These are phyloP conservation scores for Geotrichum fermentans DNA, from an alignment of 1,139 yeast species.

Conservation along the genomic window DNA sequence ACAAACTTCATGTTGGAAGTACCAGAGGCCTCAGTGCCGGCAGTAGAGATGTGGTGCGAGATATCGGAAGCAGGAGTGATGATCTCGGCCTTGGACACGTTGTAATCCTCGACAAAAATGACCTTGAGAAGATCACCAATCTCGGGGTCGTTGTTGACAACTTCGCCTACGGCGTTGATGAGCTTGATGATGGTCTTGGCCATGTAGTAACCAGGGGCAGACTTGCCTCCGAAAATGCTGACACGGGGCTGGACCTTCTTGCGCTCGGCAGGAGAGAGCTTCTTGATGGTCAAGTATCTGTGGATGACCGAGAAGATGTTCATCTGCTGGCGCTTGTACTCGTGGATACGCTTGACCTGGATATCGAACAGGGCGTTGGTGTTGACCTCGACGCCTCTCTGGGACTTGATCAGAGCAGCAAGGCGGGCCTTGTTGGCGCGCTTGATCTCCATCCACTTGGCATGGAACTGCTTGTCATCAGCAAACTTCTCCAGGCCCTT, in stretches of 20 bases:
- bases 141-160: conserved; percentile 71
- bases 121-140: conserved; percentile 76
- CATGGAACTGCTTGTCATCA: conserved; percentile 64
- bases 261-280: conserved; percentile 62
- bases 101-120: conserved; percentile 85
- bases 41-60: conserved; percentile 94
- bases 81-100: conserved; percentile 89
- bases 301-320: conserved; percentile 84
- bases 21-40: conserved; percentile 96
- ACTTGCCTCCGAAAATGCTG: conserved; percentile 85
- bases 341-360: conserved; percentile 93
- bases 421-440: conserved; percentile 62
- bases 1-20: conserved; percentile 96
- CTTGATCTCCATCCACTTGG: conserved; percentile 69
- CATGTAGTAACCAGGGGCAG: conserved; percentile 95
- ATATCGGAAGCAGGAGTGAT: conserved; percentile 87
- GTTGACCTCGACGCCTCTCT: conserved; percentile 66
- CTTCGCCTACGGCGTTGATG: conserved; percentile 74
- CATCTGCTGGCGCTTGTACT: conserved; percentile 91
- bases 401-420: conserved; percentile 62
- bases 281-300: conserved; percentile 73
- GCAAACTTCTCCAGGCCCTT: conserved; percentile 63
- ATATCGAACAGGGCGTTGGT: conserved; percentile 73
- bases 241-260: conserved; percentile 68
- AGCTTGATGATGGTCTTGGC: conserved; percentile 87